phyloP scores from a whole-genome alignment of 352 stramenopile genomes.

The Pythium sukuiense region DNA sequence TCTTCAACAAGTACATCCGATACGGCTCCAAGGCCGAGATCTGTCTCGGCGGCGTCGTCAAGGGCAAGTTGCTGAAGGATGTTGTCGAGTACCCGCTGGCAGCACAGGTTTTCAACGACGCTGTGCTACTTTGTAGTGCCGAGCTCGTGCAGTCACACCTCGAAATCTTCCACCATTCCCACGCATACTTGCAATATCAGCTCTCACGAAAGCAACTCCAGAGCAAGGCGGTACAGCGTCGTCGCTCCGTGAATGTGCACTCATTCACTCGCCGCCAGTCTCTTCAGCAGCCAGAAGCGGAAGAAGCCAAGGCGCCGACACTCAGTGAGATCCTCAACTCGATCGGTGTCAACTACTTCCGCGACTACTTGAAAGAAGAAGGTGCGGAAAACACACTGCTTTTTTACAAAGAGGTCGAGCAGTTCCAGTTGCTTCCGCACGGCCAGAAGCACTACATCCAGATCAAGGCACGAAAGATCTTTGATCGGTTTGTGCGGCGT shows the following conservation, averaged over 20 bases:
- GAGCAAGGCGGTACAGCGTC: neutral
- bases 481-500: conserved; percentile 67
- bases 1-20: conserved; percentile 79
- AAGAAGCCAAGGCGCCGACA: conserved; percentile 1
- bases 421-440: conserved; percentile 70
- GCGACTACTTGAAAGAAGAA: conserved; percentile 55
- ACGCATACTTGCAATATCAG: conserved; percentile 48
- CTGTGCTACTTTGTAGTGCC: conserved; percentile 55
- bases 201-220: conserved; percentile 10
- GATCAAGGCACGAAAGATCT: conserved; percentile 65
- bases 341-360: conserved; percentile 50
- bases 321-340: conserved; percentile 48
- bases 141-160: conserved; percentile 66
- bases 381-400: conserved; percentile 53
- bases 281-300: neutral
- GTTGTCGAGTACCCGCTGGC: conserved; percentile 47
- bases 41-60: conserved; percentile 42
- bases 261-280: neutral
- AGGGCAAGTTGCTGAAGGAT: conserved; percentile 45
- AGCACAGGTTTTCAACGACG: conserved; percentile 57
- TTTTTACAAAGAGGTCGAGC: conserved; percentile 74
- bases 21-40: conserved; percentile 73
- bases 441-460: conserved; percentile 75
- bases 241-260: neutral
- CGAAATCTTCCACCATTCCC: conserved; percentile 51